Percentiles rank a stretch among this genome's conserved stretches.
Evolutionary conservation across 345 rosid genomes (phyloP).

Genomic region (Nasturtium officinale): DNA sequence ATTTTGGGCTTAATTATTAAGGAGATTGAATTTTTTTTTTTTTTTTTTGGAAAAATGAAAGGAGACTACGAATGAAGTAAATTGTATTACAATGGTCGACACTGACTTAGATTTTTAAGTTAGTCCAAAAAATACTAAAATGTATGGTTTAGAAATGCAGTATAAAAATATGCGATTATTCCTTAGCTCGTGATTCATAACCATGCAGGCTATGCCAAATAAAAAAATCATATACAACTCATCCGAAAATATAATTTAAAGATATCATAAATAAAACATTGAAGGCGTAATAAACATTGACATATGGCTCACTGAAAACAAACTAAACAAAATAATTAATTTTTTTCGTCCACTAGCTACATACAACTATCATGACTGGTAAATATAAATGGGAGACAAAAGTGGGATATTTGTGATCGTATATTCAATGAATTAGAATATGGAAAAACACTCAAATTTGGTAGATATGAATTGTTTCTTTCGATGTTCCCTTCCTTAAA

Average conservation of each 20-base stretch:
- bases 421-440: background rate
- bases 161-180: no score
- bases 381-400: constrained; percentile 10
- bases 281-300: background rate
- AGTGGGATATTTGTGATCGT: constrained; percentile 8
- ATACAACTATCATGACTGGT: constrained; percentile 16
- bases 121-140: background rate
- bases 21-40: no score
- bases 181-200: background rate
- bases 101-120: background rate
- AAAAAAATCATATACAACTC: background rate
- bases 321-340: background rate
- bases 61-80: no score
- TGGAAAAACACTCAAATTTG: constrained; percentile 2
- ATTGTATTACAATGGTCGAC: background rate
- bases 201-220: background rate
- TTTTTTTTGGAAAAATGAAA: no score
- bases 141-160: no score
- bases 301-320: background rate
- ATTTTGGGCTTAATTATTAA: no score
- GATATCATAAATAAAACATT: background rate
- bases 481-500: background rate
- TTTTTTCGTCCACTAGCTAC: background rate
- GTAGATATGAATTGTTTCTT: constrained; percentile 10
- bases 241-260: background rate